These are phyloP conservation scores for Isatis lusitanica DNA, from an alignment of 441 rosid genomes.

Conservation along the genomic window DNA sequence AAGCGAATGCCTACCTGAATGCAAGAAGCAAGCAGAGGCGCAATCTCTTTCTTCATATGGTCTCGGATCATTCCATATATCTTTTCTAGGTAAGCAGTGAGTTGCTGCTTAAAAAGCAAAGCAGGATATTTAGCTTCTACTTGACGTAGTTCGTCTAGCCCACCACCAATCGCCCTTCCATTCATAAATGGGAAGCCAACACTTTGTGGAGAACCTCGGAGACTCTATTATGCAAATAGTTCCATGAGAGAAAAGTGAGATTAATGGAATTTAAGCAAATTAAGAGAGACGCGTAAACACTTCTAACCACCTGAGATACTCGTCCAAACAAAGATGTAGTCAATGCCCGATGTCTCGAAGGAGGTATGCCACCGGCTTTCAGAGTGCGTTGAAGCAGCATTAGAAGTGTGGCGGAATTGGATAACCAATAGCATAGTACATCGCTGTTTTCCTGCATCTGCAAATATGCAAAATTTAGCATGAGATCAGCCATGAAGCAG, in stretches of 20 bases:
- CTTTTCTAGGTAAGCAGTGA: slow-evolving; percentile 79
- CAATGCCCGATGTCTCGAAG: slow-evolving; percentile 52
- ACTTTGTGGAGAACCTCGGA: slow-evolving; percentile 66
- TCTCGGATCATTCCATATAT: slow-evolving; percentile 80
- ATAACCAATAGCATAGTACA: slow-evolving; percentile 69
- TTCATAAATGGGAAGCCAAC: slow-evolving; percentile 61
- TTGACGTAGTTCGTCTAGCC: slow-evolving; percentile 63
- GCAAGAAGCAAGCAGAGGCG: slow-evolving; percentile 68
- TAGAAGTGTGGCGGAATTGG: slow-evolving; percentile 59
- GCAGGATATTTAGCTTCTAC: slow-evolving; percentile 83
- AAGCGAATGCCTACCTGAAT: slow-evolving; percentile 52
- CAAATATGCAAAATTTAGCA: slow-evolving; percentile 22
- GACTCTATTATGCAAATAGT: slow-evolving; percentile 41
- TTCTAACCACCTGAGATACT: slow-evolving; percentile 54
- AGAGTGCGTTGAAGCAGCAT: slow-evolving; percentile 63
- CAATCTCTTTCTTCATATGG: slow-evolving; percentile 69
- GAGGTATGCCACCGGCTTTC: slow-evolving; percentile 57
- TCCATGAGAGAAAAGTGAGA: slow-evolving; percentile 23
- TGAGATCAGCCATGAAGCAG: slow-evolving; percentile 13
- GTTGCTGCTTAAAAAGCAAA: slow-evolving; percentile 74
- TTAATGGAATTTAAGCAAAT: neutral
- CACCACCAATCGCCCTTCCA: slow-evolving; percentile 50
- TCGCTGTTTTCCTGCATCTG: slow-evolving; percentile 65
- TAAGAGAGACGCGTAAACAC: neutral
- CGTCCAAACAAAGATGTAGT: slow-evolving; percentile 74